Conservation (phyloP, 441 rosid genomes). For the Gossypium gossypioides region DNA sequence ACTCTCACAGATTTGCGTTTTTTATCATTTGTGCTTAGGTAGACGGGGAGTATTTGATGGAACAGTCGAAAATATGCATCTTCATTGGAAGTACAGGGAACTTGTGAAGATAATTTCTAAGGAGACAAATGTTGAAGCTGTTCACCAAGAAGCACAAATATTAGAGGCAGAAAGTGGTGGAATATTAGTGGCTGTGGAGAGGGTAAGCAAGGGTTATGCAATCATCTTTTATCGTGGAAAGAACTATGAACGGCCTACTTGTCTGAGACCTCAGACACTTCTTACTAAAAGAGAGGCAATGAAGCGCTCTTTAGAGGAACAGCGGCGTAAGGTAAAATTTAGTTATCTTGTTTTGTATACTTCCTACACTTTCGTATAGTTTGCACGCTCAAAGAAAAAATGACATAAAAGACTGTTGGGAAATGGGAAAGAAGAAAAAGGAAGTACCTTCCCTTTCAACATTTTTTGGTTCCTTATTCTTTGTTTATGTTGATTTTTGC, state of each 20-base stretch:
- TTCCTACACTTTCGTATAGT: not conserved
- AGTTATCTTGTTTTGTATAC: constrained; percentile 1
- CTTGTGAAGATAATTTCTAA: constrained; percentile 74
- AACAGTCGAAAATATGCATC: constrained; percentile 90
- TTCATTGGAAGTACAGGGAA: constrained; percentile 95
- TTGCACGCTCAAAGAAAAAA: not conserved
- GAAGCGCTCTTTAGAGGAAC: constrained; percentile 76
- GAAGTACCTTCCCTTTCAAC: constrained; percentile 2
- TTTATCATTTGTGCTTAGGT: constrained; percentile 45
- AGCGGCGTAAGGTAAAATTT: constrained; percentile 58
- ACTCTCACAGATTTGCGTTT: constrained; percentile 13
- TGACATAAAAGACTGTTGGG: not conserved
- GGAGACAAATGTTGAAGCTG: constrained; percentile 50
- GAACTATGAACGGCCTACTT: constrained; percentile 71
- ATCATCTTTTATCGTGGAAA: constrained; percentile 88
- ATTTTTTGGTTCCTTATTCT: constrained; percentile 6
- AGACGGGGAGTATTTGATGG: constrained; percentile 80
- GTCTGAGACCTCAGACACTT: constrained; percentile 76
- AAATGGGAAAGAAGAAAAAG: not conserved
- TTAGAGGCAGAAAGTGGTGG: constrained; percentile 95
- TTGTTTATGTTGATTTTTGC: constrained; percentile 23
- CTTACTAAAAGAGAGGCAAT: constrained; percentile 70
- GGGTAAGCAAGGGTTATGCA: constrained; percentile 75
- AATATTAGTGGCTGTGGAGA: constrained; percentile 76
- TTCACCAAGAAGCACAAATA: constrained; percentile 49